These are phyloP conservation scores for Neurospora sublineolata DNA, from an alignment of 495 filamentous ascomycete genomes.

Conservation along the genomic window DNA sequence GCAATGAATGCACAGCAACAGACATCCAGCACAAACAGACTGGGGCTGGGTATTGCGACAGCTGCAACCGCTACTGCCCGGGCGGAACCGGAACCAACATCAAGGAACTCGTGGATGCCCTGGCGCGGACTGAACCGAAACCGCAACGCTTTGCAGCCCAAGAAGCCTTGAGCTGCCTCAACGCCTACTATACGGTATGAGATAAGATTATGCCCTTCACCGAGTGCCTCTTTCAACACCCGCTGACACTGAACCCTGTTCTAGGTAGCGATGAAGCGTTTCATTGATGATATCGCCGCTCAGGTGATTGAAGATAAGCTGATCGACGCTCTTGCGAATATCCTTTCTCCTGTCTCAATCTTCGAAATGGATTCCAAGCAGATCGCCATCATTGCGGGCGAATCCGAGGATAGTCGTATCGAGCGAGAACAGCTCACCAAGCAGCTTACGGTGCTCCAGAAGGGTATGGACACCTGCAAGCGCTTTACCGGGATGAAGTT, in stretches of 20 bases:
- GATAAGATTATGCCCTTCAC: not conserved
- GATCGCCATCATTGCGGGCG: conserved; percentile 41
- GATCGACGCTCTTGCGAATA: conserved; percentile 29
- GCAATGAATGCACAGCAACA: not conserved
- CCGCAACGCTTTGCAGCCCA: conserved; percentile 32
- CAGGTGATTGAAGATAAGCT: conserved; percentile 51
- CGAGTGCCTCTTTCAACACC: not conserved
- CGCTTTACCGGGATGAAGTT: conserved; percentile 23
- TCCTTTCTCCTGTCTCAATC: conserved; percentile 34
- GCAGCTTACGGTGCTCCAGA: conserved; percentile 39
- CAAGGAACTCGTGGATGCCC: conserved; percentile 13
- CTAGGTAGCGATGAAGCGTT: conserved; percentile 48
- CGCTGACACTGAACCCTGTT: conserved; percentile 7
- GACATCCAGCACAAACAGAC: not conserved
- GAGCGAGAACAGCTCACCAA: conserved; percentile 39
- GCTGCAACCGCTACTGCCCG: not conserved
- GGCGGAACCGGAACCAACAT: conserved; percentile 8
- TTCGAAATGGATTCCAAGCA: conserved; percentile 33
- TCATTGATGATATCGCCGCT: conserved; percentile 50
- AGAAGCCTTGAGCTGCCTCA: conserved; percentile 37
- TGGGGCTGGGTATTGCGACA: not conserved
- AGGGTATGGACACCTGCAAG: conserved; percentile 40
- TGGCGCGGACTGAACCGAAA: conserved; percentile 21
- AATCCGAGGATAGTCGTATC: conserved; percentile 37
- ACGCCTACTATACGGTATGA: conserved; percentile 40